Conservation (phyloP, 2,329 filamentous ascomycete species). For the Aspergillus alliaceus region DNA sequence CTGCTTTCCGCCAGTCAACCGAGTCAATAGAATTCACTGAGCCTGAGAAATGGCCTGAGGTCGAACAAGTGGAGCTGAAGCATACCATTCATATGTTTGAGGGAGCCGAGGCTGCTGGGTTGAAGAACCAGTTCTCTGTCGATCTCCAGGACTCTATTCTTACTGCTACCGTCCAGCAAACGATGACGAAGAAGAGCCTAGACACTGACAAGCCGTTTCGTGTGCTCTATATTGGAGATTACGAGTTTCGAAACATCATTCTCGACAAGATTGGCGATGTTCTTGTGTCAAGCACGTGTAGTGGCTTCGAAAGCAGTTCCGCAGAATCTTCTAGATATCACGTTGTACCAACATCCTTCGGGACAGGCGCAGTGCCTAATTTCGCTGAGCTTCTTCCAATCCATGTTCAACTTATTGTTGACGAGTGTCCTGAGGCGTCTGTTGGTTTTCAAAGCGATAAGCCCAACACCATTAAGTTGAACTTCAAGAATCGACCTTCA, state of each 20-base stretch:
- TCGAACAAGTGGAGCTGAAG: conserved; percentile 42
- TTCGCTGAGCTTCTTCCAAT: conserved; percentile 51
- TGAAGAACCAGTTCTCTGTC: conserved; percentile 29
- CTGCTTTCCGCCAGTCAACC: conserved; percentile 31
- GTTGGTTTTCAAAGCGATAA: conserved; percentile 24
- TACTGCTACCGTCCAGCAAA: conserved; percentile 45
- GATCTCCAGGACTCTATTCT: conserved; percentile 32
- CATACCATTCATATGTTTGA: conserved; percentile 42
- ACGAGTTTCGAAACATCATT: conserved; percentile 40
- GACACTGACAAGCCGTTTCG: conserved; percentile 45
- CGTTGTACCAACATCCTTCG: conserved; percentile 50
- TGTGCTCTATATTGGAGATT: conserved; percentile 44
- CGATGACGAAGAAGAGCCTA: conserved; percentile 41
- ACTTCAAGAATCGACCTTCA: conserved; percentile 39
- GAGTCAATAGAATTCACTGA: conserved; percentile 46
- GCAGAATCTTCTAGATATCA: conserved; percentile 47
- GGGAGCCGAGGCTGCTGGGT: conserved; percentile 26
- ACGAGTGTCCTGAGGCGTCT: conserved; percentile 43
- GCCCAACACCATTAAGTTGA: conserved; percentile 35
- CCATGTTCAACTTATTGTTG: conserved; percentile 49
- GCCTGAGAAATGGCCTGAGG: conserved; percentile 40
- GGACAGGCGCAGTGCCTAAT: conserved; percentile 44
- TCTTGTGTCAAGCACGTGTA: conserved; percentile 41
- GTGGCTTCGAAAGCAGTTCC: conserved; percentile 34
- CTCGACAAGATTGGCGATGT: conserved; percentile 51